Percentiles rank a stretch among this genome's conserved stretches.
Evolutionary conservation across 2,329 filamentous ascomycete genomes (phyloP).

Genomic region (Hirsutella minnesotensis): DNA sequence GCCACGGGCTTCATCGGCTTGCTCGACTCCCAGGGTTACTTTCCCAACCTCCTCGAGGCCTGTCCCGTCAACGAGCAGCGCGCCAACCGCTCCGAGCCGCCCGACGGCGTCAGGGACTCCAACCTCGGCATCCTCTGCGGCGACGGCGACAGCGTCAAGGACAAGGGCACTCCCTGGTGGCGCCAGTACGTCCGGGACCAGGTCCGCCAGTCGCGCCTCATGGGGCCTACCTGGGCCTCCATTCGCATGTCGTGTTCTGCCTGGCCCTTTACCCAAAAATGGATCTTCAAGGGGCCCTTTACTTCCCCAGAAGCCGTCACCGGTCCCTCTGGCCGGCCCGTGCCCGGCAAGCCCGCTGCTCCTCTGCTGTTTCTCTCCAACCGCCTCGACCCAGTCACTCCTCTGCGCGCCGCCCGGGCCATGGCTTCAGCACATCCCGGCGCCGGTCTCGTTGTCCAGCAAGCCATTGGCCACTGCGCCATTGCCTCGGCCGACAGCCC

Average conservation of each 20-base stretch:
- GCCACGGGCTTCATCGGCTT: slow-evolving; percentile 1
- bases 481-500: slow-evolving; percentile 5
- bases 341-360: slow-evolving; percentile 21
- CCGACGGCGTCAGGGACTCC: not conserved
- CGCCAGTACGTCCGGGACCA: slow-evolving; percentile 16
- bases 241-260: slow-evolving; percentile 27
- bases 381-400: slow-evolving; percentile 33
- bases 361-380: slow-evolving; percentile 33
- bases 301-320: slow-evolving; percentile 14
- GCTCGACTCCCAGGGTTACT: not conserved
- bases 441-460: slow-evolving; percentile 16
- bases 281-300: slow-evolving; percentile 26
- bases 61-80: slow-evolving; percentile 5
- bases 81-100: slow-evolving; percentile 12
- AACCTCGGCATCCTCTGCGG: slow-evolving; percentile 18
- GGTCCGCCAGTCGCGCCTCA: slow-evolving; percentile 14
- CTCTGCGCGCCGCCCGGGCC: slow-evolving; percentile 22
- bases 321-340: slow-evolving; percentile 1
- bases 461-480: slow-evolving; percentile 17
- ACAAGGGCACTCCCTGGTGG: slow-evolving; percentile 13
- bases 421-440: slow-evolving; percentile 16
- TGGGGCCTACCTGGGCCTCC: slow-evolving; percentile 21
- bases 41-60: slow-evolving; percentile 11
- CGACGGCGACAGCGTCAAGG: slow-evolving; percentile 18
- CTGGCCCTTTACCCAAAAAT: slow-evolving; percentile 24